Evolutionary conservation across 306 rosid species (phyloP).

Genomic region (Dryas alaskensis): DNA sequence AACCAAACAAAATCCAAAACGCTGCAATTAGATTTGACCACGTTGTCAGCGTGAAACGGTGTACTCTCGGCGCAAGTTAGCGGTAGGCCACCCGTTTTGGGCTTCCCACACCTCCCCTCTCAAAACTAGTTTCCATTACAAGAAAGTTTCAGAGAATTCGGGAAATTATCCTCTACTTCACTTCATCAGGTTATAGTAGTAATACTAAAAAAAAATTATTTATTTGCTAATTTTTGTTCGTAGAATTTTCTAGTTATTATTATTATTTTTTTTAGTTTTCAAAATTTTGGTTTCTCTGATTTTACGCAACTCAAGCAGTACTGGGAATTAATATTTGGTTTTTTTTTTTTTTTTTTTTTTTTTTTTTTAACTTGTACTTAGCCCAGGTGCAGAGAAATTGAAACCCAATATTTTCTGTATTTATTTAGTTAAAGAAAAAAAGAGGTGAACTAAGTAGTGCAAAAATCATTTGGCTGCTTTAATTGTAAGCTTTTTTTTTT

Average conservation of each 20-base stretch:
- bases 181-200: not conserved
- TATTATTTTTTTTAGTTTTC: not conserved
- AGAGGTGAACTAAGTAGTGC: too few relatives aligned
- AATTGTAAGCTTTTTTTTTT: not conserved
- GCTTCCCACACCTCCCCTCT: not conserved
- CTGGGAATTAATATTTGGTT: not conserved
- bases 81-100: not conserved
- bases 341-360: not conserved
- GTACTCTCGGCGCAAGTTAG: constrained; percentile 12
- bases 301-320: not conserved
- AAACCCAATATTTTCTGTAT: too few relatives aligned
- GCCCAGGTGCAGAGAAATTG: not conserved
- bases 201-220: too few relatives aligned
- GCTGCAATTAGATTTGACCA: constrained; percentile 16
- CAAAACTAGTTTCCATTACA: not conserved
- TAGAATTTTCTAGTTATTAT: not conserved
- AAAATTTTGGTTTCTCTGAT: not conserved
- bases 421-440: too few relatives aligned
- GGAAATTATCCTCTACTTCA: not conserved
- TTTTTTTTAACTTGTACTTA: not conserved
- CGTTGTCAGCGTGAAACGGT: not conserved
- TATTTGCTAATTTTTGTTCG: not conserved
- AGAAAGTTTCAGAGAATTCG: constrained; percentile 4
- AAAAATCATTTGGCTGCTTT: not conserved
- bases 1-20: constrained; percentile 12